Evolutionary conservation across 2,329 filamentous ascomycete species (phyloP), one percentile per base, ranked within the genome.

Genomic region (Ceratocystis smalleyi): DNA sequence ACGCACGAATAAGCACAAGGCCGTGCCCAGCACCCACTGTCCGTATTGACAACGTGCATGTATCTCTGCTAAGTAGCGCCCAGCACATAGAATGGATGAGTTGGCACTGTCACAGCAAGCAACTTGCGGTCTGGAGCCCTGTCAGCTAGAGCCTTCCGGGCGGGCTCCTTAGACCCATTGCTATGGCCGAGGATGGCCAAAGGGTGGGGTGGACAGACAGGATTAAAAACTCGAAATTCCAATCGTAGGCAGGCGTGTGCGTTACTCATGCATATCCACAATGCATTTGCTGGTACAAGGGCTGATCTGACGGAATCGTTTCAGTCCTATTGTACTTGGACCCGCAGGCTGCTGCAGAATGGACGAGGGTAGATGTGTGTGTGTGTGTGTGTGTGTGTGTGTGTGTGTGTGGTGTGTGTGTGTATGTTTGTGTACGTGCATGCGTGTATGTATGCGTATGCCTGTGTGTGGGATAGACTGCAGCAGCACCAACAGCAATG

Each of bases 121-220:
- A 55, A 55, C 51, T 55, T 32, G 51, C 51, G 51, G 51, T 55
- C 51, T 55, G n/a, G 15, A 55, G 10, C 51, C 51, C 22, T 55
- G 51, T n/a, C 19, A 22, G 3, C 5, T 30, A 6, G 22, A 55
- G 35, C 2, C 51, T 55, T 15, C 22, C 15, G 4, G 27, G 22
- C 10, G 4, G 10, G n/a, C 12, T 27, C 49, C 49, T 54, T 15
- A 7, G 49, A 55, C 49, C 49, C 49, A 55, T 55, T 55, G 51
- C 24, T 30, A 55, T 30, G 51, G 51, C 51, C n/a, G 24, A 55
- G 51, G 51, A 27, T 30, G 24, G 5, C 51, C 24, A 27, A 32
- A 17, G 51, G 27, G 10, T 24, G 17, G 22, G 35, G 30, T 24
- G 27, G 22, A 4, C 22, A 30, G 15, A 32, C 15, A 30, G 5